Conservation (phyloP, 495 filamentous ascomycete species). For the Penicillium bialowiezense region DNA sequence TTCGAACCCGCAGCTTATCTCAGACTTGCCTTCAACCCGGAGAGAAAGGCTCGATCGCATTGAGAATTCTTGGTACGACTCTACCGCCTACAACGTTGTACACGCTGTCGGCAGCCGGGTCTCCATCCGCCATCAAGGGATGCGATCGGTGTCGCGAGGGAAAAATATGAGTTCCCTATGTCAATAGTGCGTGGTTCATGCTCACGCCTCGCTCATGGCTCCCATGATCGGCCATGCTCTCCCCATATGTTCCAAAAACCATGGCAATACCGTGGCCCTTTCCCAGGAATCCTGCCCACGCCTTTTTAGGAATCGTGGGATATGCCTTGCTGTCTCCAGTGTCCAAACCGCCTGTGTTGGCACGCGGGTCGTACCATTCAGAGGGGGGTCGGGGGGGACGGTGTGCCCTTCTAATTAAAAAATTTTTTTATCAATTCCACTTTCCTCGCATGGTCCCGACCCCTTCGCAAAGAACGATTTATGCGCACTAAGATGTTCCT, state of each 20-base stretch:
- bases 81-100: conserved; percentile 4
- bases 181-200: conserved; percentile 10
- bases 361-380: conserved; percentile 4
- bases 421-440: too few relatives aligned
- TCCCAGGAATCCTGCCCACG: conserved; percentile 8
- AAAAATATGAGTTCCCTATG: conserved; percentile 16
- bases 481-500: too few relatives aligned
- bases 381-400: not conserved
- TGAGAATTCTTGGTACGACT: conserved; percentile 18
- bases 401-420: too few relatives aligned
- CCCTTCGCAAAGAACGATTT: too few relatives aligned
- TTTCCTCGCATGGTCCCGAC: not conserved
- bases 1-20: not conserved
- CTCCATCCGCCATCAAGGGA: conserved; percentile 14
- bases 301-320: conserved; percentile 3
- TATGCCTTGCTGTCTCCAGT: conserved; percentile 16
- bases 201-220: not conserved
- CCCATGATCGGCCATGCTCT: conserved; percentile 3
- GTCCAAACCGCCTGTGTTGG: conserved; percentile 15
- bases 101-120: conserved; percentile 1
- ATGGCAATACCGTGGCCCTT: conserved; percentile 4
- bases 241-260: not conserved
- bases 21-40: not conserved
- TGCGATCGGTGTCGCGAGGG: conserved; percentile 1
- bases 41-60: not conserved